Evolutionary conservation across 164 flowering plant genomes (phyloP).

Genomic region (Berberis vulgaris): DNA sequence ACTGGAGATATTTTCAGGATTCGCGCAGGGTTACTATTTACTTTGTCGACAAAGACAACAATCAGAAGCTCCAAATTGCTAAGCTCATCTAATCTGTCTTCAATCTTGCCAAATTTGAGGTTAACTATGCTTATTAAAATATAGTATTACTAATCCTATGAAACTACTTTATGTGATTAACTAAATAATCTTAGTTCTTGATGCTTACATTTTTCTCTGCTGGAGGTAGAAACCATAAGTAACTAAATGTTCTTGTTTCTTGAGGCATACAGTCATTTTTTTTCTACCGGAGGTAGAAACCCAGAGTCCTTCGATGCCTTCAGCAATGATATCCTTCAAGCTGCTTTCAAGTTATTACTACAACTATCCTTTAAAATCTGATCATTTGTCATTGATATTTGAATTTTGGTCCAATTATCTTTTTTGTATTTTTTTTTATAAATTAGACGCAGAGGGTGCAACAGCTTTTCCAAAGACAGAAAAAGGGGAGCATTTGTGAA

Average conservation of each 20-base stretch:
- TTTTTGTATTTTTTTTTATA: neutral
- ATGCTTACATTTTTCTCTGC: too few relatives aligned
- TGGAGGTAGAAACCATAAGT: too few relatives aligned
- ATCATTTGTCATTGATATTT: neutral
- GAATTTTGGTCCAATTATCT: neutral
- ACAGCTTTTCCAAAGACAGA: slow-evolving; percentile 22
- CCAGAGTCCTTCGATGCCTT: slow-evolving; percentile 50
- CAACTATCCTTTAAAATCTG: neutral
- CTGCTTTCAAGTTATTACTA: slow-evolving; percentile 49
- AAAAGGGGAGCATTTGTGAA: slow-evolving; percentile 21
- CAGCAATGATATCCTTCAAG: slow-evolving; percentile 48
- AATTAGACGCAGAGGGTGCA: slow-evolving; percentile 10
- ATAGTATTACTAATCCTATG: too few relatives aligned
- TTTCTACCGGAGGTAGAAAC: slow-evolving; percentile 30
- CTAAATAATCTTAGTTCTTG: too few relatives aligned
- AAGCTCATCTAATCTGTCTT: neutral
- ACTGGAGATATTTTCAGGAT: neutral
- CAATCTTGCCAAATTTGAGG: neutral
- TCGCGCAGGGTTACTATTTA: neutral
- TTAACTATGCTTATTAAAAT: neutral
- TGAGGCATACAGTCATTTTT: neutral
- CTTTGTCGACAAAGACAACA: neutral
- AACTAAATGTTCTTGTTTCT: too few relatives aligned
- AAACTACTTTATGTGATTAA: too few relatives aligned
- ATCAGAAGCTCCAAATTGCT: neutral